phyloP scores from a whole-genome alignment of 768 basidiomycete species.

The Naganishia vaughanmartiniae region DNA sequence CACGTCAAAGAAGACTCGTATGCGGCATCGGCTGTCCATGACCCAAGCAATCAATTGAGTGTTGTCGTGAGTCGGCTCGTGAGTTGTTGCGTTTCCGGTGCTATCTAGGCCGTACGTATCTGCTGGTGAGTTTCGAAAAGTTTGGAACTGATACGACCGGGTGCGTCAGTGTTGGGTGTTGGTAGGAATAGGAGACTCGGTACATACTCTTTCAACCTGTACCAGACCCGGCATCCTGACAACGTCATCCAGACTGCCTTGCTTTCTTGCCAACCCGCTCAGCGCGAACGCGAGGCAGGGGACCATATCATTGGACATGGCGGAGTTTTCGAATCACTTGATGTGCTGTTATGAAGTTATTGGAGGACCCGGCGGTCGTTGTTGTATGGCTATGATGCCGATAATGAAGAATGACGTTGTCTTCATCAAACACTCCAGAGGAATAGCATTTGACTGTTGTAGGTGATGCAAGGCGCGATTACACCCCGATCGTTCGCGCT shows the following conservation, averaged over 20 bases:
- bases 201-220: constrained; percentile 21
- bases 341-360: background rate
- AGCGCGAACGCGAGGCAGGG: constrained; percentile 15
- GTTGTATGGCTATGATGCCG: background rate
- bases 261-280: background rate
- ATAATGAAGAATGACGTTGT: background rate
- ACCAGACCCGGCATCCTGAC: constrained; percentile 3
- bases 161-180: background rate
- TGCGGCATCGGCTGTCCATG: constrained; percentile 15
- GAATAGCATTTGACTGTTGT: background rate
- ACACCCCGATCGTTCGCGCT: constrained; percentile 8
- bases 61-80: background rate
- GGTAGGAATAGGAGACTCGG: no score
- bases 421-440: background rate
- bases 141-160: constrained; percentile 1
- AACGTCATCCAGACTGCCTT: constrained; percentile 3
- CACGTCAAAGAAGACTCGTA: constrained; percentile 18
- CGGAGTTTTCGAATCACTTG: background rate
- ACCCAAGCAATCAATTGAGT: constrained; percentile 21
- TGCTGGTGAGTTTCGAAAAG: constrained; percentile 3
- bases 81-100: background rate
- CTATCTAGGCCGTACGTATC: background rate
- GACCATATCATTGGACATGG: constrained; percentile 18
- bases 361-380: background rate
- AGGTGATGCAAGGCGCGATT: background rate